phyloP scores from a whole-genome alignment of 208 protist genomes.

The Tritrichomonas musculus region DNA sequence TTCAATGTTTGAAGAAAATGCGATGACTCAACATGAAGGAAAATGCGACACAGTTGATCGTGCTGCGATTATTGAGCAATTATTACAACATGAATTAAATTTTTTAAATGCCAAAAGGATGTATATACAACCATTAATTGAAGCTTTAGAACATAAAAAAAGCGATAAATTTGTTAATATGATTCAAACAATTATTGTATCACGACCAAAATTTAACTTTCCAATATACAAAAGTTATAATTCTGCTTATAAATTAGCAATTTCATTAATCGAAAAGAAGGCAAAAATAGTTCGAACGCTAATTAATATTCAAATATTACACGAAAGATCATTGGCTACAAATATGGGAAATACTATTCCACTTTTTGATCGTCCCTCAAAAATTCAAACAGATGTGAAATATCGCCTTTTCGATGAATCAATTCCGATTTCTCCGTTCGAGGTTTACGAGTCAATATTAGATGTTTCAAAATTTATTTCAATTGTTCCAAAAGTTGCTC shows the following conservation, averaged over 20 bases:
- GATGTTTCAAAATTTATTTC: background rate
- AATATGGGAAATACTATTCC: background rate
- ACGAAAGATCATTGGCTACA: background rate
- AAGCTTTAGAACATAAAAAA: background rate
- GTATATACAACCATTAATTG: background rate
- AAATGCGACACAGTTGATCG: background rate
- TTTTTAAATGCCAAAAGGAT: background rate
- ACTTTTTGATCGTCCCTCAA: background rate
- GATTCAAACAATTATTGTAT: background rate
- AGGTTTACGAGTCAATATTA: background rate
- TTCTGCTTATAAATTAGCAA: background rate
- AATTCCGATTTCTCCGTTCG: background rate
- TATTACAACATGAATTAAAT: background rate
- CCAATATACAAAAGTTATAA: background rate
- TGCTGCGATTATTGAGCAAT: background rate
- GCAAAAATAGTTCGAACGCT: background rate
- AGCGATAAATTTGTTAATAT: background rate
- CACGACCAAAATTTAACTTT: background rate
- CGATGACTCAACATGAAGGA: background rate
- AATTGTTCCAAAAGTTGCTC: background rate
- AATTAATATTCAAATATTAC: background rate
- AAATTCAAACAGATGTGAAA: background rate
- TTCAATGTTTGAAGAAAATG: background rate
- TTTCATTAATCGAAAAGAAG: background rate
- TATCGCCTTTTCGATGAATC: background rate